Percentiles rank a stretch among this genome's conserved stretches.
Conservation (phyloP, 345 rosid genomes). For the Microcos paniculata region DNA sequence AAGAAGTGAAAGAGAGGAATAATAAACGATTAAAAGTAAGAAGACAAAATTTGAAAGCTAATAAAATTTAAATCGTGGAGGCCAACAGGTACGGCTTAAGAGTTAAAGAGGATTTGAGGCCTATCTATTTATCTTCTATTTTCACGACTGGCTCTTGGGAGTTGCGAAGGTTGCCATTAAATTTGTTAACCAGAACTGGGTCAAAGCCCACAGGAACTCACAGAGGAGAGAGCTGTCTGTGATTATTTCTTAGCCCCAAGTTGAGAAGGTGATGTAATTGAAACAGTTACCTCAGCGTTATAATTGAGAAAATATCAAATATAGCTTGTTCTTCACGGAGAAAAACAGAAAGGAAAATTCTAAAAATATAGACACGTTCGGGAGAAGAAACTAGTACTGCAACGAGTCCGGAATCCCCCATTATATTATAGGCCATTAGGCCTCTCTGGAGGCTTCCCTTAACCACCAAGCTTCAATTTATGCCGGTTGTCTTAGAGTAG, state of each 20-base stretch:
- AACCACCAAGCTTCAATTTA: neutral
- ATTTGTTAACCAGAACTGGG: neutral
- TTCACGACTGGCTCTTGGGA: neutral
- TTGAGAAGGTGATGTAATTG: neutral
- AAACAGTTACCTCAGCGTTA: neutral
- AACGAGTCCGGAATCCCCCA: neutral
- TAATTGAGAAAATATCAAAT: too few relatives aligned
- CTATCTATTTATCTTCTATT: too few relatives aligned
- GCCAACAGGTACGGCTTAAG: too few relatives aligned
- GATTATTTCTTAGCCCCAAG: neutral
- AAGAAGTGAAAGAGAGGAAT: too few relatives aligned
- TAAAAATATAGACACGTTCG: too few relatives aligned
- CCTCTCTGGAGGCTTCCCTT: neutral
- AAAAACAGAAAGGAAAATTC: too few relatives aligned
- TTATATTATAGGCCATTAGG: neutral
- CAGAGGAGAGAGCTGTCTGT: neutral
- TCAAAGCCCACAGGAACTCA: neutral
- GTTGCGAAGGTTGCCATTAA: neutral
- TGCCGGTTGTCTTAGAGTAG: too few relatives aligned
- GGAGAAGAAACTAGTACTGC: neutral
- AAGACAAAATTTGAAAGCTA: too few relatives aligned
- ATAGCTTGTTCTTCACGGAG: neutral
- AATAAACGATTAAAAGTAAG: too few relatives aligned
- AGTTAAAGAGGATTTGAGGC: too few relatives aligned
- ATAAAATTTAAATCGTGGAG: too few relatives aligned